Evolutionary conservation across 805 yeast genomes (phyloP), one percentile per base, ranked within the genome.

Genomic region (Kregervanrija fluxuum): DNA sequence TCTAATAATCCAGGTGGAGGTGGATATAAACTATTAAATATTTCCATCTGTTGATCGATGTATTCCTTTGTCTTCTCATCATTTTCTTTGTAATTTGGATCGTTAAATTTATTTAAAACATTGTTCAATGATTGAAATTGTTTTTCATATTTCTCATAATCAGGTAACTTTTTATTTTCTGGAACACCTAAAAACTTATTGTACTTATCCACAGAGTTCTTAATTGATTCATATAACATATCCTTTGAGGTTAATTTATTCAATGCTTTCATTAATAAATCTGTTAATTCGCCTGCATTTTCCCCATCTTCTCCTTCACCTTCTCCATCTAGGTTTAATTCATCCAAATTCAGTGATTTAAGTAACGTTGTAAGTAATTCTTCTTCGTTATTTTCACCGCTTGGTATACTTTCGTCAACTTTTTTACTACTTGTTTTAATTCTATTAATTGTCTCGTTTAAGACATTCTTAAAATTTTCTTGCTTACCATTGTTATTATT

Each of bases 141-240:
- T 35, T 69, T 64, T 45, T 70, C 64, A 62, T 81, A 88, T 33
- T 77, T 71, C 2, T 55, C 61, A 22, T 79, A 59, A 33, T 57
- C 53, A 12, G 47, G 41, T 12, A 61, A 57, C 9, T 57, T 60
- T 8, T 68, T 72, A 42, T 68, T 67, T 50, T 84, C 73, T 8
- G 59, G 51, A 40, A 74, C 75, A 38, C 66, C 64, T 49, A 91
- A 69, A 82, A 86, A 91, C 28, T 62, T 73, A 2, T 88, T 85
- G 60, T 80, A 87, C 57, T 85, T 86, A 11, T 69, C 65, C 51
- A 81, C 77, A 60, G 90, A 71, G 48, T 88, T 95, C 56, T 82
- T 84, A 65, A 91, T 73, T 2, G 98, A 96, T 53, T 84, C 95
- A 58, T 86, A 90, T 34, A 91, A 70, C 15, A 90, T 85, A 46